Conservation (phyloP, 129 eudicot genomes). For the Kitagawia praeruptora region DNA sequence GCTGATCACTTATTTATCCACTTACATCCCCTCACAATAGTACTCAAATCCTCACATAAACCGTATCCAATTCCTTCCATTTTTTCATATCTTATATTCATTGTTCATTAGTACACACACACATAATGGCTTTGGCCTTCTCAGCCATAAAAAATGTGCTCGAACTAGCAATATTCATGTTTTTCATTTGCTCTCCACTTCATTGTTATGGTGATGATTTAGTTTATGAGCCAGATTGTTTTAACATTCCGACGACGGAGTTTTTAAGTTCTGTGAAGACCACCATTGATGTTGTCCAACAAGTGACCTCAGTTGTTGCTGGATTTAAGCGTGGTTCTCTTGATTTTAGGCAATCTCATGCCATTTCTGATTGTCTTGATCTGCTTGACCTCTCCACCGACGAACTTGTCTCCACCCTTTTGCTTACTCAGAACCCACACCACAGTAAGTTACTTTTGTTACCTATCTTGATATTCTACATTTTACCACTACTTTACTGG, state of each 20-base stretch:
- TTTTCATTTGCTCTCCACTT: constrained; percentile 8
- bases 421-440: constrained; percentile 38
- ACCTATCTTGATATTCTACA: background rate
- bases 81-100: background rate
- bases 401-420: constrained; percentile 53
- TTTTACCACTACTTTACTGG: too few relatives aligned
- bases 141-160: background rate
- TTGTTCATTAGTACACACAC: background rate
- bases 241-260: constrained; percentile 47
- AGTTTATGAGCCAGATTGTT: constrained; percentile 21
- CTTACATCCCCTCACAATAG: background rate
- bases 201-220: background rate
- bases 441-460: constrained; percentile 9
- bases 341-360: constrained; percentile 53
- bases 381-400: constrained; percentile 73
- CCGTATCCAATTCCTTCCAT: background rate
- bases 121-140: background rate
- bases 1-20: background rate
- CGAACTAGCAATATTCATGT: background rate
- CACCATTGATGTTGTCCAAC: constrained; percentile 42
- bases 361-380: constrained; percentile 82
- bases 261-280: constrained; percentile 43
- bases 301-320: constrained; percentile 47
- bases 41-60: background rate
- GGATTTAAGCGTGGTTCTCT: constrained; percentile 23